These are phyloP conservation scores for Cutaneotrichosporon sp. DNA, from an alignment of 1,284 basidiomycete species.

Conservation along the genomic window DNA sequence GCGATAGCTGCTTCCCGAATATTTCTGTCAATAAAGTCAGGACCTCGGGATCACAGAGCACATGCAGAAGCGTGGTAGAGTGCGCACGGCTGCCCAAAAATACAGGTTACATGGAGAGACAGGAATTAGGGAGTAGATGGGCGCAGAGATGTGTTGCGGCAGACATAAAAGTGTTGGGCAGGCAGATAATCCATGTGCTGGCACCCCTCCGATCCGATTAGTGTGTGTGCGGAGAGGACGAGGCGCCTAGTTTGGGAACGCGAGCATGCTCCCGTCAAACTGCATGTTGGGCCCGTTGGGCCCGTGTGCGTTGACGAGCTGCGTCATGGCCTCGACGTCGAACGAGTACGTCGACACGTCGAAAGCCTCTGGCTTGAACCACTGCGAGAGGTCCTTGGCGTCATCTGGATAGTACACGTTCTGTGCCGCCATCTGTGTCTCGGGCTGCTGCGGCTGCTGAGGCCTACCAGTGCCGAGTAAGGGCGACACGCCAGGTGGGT, in stretches of 20 bases:
- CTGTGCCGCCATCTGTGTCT: conserved; percentile 1
- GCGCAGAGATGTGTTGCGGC: not conserved
- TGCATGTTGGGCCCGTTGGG: conserved; percentile 6
- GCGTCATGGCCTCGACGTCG: conserved; percentile 31
- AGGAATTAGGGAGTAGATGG: not conserved
- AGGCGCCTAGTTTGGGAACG: conserved; percentile 1
- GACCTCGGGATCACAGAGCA: not conserved
- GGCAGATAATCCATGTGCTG: not conserved
- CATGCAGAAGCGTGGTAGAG: not conserved
- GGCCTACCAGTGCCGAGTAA: not conserved
- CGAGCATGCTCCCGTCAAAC: conserved; percentile 13
- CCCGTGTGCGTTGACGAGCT: conserved; percentile 17
- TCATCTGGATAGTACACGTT: not conserved
- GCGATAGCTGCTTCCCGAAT: no score
- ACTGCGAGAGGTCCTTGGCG: conserved; percentile 7
- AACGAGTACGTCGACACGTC: conserved; percentile 37
- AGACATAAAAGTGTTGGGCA: not conserved
- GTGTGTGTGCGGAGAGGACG: not conserved
- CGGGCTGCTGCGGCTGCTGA: conserved; percentile 5
- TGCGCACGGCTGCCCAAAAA: not conserved
- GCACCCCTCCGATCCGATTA: not conserved
- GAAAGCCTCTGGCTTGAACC: conserved; percentile 26
- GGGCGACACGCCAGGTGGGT: not conserved
- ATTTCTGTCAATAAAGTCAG: not conserved
- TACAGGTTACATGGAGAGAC: not conserved